phyloP scores from a whole-genome alignment of 768 basidiomycete genomes.

The Clavaria fumosa region DNA sequence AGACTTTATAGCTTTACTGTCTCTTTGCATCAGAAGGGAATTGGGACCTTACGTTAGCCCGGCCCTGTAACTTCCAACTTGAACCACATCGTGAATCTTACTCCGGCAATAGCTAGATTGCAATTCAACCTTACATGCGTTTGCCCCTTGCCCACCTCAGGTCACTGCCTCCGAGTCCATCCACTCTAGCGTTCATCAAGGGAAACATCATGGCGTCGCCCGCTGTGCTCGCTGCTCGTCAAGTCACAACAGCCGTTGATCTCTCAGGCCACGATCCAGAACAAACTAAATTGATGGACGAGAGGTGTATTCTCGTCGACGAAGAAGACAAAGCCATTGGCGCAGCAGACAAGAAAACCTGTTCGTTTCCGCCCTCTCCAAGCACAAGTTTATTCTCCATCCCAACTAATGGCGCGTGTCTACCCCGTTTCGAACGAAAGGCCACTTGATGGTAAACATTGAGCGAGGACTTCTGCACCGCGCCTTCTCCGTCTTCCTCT shows the following conservation, averaged over 20 bases:
- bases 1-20: no score
- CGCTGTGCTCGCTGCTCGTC: constrained; percentile 45
- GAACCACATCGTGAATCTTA: no score
- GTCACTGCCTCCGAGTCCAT: no score
- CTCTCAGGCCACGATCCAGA: constrained; percentile 78
- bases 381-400: not conserved
- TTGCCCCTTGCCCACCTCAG: no score
- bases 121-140: no score
- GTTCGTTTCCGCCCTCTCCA: constrained; percentile 30
- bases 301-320: constrained; percentile 84
- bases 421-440: no score
- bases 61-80: no score
- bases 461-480: constrained; percentile 87
- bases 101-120: no score
- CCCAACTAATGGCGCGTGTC: not conserved
- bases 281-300: constrained; percentile 92
- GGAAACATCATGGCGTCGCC: constrained; percentile 46
- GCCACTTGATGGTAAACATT: constrained; percentile 97
- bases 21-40: no score
- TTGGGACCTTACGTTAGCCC: no score
- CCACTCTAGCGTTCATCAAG: no score
- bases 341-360: constrained; percentile 90
- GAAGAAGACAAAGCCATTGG: constrained; percentile 76
- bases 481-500: constrained; percentile 95
- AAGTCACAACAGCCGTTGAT: constrained; percentile 59